A percentile compares a stretch with the other conserved stretches of the same genome.
These are phyloP conservation scores for Linnemannia elongata DNA, from an alignment of 192 early-diverging fungal genomes.

Conservation along the genomic window DNA sequence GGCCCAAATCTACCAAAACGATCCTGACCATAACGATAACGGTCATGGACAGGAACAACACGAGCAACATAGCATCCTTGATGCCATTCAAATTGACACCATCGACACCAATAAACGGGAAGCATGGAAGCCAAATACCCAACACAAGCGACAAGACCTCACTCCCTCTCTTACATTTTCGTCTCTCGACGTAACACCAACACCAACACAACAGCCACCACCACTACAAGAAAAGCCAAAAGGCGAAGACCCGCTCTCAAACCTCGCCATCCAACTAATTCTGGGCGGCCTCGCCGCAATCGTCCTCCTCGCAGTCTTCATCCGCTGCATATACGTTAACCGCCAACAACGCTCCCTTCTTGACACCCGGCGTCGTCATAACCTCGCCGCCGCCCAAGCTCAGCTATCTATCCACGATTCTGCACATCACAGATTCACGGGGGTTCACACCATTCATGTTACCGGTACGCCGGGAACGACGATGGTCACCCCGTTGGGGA, in stretches of 20 bases:
- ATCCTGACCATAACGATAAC: neutral
- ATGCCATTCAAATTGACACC: neutral
- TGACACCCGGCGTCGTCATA: slow-evolving; percentile 10
- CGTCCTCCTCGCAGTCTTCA: slow-evolving; percentile 9
- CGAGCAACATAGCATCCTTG: neutral
- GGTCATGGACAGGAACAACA: neutral
- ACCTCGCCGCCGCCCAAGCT: neutral
- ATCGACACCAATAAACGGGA: neutral
- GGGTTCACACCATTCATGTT: neutral
- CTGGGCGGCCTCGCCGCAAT: slow-evolving; percentile 12
- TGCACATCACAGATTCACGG: neutral
- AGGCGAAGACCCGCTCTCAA: slow-evolving; percentile 28
- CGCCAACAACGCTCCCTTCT: slow-evolving; percentile 11
- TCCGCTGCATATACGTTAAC: slow-evolving; percentile 25
- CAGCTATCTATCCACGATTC: neutral
- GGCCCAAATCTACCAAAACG: slow-evolving; percentile 8
- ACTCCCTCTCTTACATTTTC: neutral
- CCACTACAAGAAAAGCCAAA: neutral
- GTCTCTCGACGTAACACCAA: neutral
- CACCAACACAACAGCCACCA: neutral
- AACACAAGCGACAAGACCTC: neutral
- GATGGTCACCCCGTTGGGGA: neutral
- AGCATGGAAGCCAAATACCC: neutral
- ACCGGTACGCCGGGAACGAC: neutral
- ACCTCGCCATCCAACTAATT: slow-evolving; percentile 26